These are phyloP conservation scores for Graphilbum fragrans DNA, from an alignment of 2,329 filamentous ascomycete species.

Conservation along the genomic window DNA sequence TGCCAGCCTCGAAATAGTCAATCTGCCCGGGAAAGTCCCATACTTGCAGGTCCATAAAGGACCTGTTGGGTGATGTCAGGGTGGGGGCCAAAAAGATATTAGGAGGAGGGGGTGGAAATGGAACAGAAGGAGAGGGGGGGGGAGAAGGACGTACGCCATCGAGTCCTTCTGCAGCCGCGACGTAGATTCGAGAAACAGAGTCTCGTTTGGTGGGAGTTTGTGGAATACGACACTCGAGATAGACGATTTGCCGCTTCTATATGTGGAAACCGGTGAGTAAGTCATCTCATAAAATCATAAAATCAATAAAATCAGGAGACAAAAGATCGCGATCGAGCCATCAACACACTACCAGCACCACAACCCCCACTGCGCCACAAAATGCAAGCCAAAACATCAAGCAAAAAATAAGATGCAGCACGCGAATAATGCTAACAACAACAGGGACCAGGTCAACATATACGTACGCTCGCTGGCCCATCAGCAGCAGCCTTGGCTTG, in stretches of 20 bases:
- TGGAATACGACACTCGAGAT: slow-evolving; percentile 99
- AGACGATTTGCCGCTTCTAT: slow-evolving; percentile 91
- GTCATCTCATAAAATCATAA: not conserved
- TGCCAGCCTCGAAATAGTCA: slow-evolving; percentile 74
- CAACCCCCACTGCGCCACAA: too few species aligned
- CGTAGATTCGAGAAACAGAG: slow-evolving; percentile 89
- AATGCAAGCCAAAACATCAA: not conserved
- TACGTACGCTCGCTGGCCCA: slow-evolving; percentile 83
- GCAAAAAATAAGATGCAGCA: not conserved
- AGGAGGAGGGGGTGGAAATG: too few species aligned
- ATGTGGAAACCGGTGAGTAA: not conserved
- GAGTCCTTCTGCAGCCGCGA: slow-evolving; percentile 89
- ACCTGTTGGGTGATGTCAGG: slow-evolving; percentile 41
- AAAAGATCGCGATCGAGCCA: not conserved
- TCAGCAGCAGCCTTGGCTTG: slow-evolving; percentile 79
- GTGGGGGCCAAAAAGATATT: not conserved
- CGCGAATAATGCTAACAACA: too few species aligned
- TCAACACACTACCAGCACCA: not conserved
- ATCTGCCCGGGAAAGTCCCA: slow-evolving; percentile 97
- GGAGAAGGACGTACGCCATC: slow-evolving; percentile 63
- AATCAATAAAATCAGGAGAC: slow-evolving; percentile 4
- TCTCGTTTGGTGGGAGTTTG: slow-evolving; percentile 92
- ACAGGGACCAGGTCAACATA: not conserved
- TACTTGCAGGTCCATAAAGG: slow-evolving; percentile 98
- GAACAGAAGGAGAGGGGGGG: not conserved